These are phyloP conservation scores for Cyclotella choctawhatcheeana DNA, from an alignment of 108 stramenopile genomes.

Conservation along the genomic window DNA sequence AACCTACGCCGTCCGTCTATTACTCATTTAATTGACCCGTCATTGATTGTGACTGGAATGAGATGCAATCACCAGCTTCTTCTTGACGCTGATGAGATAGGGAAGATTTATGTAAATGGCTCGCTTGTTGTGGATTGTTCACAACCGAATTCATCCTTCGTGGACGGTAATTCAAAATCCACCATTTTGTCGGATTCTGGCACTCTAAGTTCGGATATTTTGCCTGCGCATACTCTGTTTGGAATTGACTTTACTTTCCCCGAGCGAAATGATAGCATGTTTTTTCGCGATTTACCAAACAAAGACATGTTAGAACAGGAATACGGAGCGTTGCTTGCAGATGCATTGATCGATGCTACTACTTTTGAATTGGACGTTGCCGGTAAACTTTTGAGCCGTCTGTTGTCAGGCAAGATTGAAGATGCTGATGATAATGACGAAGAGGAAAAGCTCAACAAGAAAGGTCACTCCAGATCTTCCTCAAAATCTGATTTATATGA, in stretches of 20 bases:
- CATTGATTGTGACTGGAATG: conserved; percentile 51
- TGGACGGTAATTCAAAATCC: neutral
- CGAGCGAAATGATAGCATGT: conserved; percentile 44
- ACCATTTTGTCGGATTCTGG: conserved; percentile 23
- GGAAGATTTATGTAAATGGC: conserved; percentile 76
- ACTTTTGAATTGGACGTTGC: conserved; percentile 56
- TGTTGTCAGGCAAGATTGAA: conserved; percentile 60
- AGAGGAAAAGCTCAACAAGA: conserved; percentile 36
- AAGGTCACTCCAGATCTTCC: neutral
- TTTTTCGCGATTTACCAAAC: conserved; percentile 52
- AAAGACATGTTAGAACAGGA: conserved; percentile 44
- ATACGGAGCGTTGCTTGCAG: conserved; percentile 45
- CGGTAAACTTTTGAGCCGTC: conserved; percentile 60
- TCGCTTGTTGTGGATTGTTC: conserved; percentile 59
- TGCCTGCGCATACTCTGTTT: conserved; percentile 69
- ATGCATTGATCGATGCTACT: conserved; percentile 73
- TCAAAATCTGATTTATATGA: conserved; percentile 27
- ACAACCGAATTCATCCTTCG: neutral
- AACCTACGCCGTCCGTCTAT: conserved; percentile 35
- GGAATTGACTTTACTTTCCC: conserved; percentile 76
- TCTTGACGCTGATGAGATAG: conserved; percentile 68
- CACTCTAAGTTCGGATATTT: conserved; percentile 51
- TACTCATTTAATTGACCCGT: conserved; percentile 42
- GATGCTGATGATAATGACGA: conserved; percentile 43
- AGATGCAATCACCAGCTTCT: conserved; percentile 73